phyloP scores from a whole-genome alignment of 352 stramenopile genomes.

The Pythium aristosporum region DNA sequence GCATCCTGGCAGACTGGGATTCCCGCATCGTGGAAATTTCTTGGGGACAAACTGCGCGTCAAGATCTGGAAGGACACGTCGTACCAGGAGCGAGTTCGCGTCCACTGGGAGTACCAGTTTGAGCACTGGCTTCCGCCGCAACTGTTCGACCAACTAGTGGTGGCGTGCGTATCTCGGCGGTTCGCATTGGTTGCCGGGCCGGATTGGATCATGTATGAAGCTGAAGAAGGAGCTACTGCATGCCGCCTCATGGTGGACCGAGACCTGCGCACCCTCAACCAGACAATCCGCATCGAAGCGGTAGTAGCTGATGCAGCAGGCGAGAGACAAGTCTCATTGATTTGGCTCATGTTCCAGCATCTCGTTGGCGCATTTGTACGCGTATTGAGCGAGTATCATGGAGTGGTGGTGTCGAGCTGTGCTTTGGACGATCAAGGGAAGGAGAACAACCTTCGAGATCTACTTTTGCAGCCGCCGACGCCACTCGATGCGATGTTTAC shows the following conservation, averaged over 20 bases:
- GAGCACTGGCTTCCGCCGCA: constrained; percentile 12
- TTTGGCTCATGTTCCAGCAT: constrained; percentile 3
- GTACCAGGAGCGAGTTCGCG: not conserved
- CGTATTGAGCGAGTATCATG: constrained; percentile 2
- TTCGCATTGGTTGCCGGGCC: not conserved
- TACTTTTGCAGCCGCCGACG: not conserved
- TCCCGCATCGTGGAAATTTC: not conserved
- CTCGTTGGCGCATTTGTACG: not conserved
- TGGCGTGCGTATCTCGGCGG: not conserved
- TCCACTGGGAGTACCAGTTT: constrained; percentile 26
- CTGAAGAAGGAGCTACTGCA: not conserved
- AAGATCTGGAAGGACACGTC: not conserved
- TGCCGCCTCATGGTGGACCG: constrained; percentile 4
- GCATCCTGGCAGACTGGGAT: constrained; percentile 1
- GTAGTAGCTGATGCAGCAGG: not conserved
- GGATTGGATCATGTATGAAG: constrained; percentile 3
- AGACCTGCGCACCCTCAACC: not conserved
- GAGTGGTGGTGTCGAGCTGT: not conserved
- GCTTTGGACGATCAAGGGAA: not conserved
- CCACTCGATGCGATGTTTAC: not conserved
- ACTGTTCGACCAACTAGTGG: constrained; percentile 23
- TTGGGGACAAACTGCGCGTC: not conserved
- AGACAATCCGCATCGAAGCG: constrained; percentile 11
- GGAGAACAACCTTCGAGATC: not conserved
- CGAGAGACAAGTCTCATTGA: not conserved